A percentile compares a stretch with the other conserved stretches of the same genome.
Evolutionary conservation across 2,329 filamentous ascomycete genomes (phyloP).

Genomic region (Botrytis cinerea): DNA sequence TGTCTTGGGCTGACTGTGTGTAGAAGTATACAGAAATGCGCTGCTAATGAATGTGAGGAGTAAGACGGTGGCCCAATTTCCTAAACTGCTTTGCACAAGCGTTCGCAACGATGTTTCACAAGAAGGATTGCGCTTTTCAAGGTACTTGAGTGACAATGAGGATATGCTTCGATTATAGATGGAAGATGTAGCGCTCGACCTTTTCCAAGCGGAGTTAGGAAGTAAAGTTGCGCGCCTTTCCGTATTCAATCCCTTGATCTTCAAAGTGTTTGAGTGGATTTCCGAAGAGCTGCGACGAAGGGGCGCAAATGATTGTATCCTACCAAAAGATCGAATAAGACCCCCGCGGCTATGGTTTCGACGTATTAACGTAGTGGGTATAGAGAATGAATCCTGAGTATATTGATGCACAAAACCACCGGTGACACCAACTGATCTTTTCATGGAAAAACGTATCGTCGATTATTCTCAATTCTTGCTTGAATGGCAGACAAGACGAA

Average conservation of each 20-base stretch:
- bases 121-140: slow-evolving; percentile 16
- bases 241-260: slow-evolving; percentile 1
- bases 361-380: not conserved
- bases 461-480: not conserved
- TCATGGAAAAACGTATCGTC: slow-evolving; percentile 11
- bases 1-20: slow-evolving; percentile 14
- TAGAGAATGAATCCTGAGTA: not conserved
- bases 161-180: not conserved
- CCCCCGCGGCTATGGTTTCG: not conserved
- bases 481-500: not conserved
- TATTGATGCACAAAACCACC: slow-evolving; percentile 5
- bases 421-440: slow-evolving; percentile 3
- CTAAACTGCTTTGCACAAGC: slow-evolving; percentile 19
- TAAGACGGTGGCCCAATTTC: slow-evolving; percentile 16
- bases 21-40: slow-evolving; percentile 26
- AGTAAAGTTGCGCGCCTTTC: slow-evolving; percentile 10
- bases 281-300: slow-evolving; percentile 16
- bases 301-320: slow-evolving; percentile 14
- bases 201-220: slow-evolving; percentile 10
- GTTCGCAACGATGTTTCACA: slow-evolving; percentile 11
- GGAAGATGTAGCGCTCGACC: slow-evolving; percentile 7
- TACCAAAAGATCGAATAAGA: not conserved
- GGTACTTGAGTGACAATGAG: slow-evolving; percentile 1
- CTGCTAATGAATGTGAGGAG: slow-evolving; percentile 25
- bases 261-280: not conserved